phyloP scores from a whole-genome alignment of 2,329 filamentous ascomycete genomes.

The Colletotrichum sp. region DNA sequence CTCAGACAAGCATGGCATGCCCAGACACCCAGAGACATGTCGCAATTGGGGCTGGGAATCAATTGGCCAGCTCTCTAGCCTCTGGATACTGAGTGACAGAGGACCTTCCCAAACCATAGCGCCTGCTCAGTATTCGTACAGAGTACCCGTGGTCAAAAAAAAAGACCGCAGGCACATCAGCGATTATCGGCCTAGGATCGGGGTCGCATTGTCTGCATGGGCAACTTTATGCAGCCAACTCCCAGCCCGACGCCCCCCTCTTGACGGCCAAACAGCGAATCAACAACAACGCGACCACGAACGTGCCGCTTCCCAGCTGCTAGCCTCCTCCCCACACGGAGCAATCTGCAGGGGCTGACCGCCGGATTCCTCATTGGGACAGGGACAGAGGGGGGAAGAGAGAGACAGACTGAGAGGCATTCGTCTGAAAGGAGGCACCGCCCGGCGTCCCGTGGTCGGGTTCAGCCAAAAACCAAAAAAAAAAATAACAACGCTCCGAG shows the following conservation, averaged over 20 bases:
- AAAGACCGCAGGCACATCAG: background rate
- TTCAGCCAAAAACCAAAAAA: background rate
- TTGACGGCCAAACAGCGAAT: background rate
- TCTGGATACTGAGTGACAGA: background rate
- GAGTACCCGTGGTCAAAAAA: background rate
- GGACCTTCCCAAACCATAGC: background rate
- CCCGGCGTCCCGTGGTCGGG: constrained; percentile 10
- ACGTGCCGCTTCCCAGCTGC: background rate
- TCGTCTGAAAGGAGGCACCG: constrained; percentile 18
- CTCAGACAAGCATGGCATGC: constrained; percentile 8
- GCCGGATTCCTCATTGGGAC: constrained; percentile 15
- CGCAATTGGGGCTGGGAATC: background rate
- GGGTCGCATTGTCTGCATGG: constrained; percentile 4
- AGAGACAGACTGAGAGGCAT: background rate
- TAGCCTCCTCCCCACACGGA: constrained; percentile 15
- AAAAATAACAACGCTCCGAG: background rate
- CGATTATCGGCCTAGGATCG: constrained; percentile 1
- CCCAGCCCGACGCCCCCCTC: background rate
- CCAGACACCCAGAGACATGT: background rate
- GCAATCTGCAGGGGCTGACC: constrained; percentile 20
- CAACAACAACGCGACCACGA: background rate
- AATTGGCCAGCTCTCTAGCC: background rate
- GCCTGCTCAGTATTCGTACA: too few relatives aligned
- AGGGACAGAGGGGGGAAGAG: background rate
- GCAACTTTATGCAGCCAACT: constrained; percentile 12